Percentiles rank a stretch among this genome's conserved stretches.
Evolutionary conservation across 495 filamentous ascomycete genomes (phyloP).

Genomic region (Penicillium dipodomyicola): DNA sequence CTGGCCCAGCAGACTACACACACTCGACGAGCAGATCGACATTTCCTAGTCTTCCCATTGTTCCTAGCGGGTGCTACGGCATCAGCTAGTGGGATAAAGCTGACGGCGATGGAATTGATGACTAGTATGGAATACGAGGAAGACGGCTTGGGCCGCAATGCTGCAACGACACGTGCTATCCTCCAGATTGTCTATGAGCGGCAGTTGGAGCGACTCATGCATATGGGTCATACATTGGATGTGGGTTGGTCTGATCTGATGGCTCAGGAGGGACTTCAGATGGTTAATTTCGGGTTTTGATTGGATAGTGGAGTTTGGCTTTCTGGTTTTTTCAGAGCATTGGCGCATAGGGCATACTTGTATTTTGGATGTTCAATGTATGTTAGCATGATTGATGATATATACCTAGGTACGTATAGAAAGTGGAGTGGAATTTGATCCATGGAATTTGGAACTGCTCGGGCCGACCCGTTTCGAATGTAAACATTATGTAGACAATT

Average conservation of each 20-base stretch:
- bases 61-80: slow-evolving; percentile 55
- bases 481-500: too few species aligned
- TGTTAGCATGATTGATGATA: slow-evolving; percentile 24
- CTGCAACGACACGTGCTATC: slow-evolving; percentile 45
- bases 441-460: slow-evolving; percentile 15
- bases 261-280: slow-evolving; percentile 37
- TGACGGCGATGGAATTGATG: slow-evolving; percentile 50
- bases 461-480: slow-evolving; percentile 4
- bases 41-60: slow-evolving; percentile 54
- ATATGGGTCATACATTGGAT: slow-evolving; percentile 36
- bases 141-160: slow-evolving; percentile 47
- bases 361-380: slow-evolving; percentile 1
- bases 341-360: slow-evolving; percentile 15
- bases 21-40: slow-evolving; percentile 37
- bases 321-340: not conserved
- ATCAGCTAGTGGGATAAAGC: slow-evolving; percentile 42
- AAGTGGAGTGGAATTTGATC: slow-evolving; percentile 5
- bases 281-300: slow-evolving; percentile 47
- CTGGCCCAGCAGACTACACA: slow-evolving; percentile 35
- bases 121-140: slow-evolving; percentile 49
- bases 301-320: slow-evolving; percentile 10
- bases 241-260: slow-evolving; percentile 50
- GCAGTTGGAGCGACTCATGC: slow-evolving; percentile 40
- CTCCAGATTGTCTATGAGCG: slow-evolving; percentile 51
- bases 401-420: slow-evolving; percentile 28